Evolutionary conservation across 2,329 filamentous ascomycete genomes (phyloP).

Genomic region (Zasmidium angulare): DNA sequence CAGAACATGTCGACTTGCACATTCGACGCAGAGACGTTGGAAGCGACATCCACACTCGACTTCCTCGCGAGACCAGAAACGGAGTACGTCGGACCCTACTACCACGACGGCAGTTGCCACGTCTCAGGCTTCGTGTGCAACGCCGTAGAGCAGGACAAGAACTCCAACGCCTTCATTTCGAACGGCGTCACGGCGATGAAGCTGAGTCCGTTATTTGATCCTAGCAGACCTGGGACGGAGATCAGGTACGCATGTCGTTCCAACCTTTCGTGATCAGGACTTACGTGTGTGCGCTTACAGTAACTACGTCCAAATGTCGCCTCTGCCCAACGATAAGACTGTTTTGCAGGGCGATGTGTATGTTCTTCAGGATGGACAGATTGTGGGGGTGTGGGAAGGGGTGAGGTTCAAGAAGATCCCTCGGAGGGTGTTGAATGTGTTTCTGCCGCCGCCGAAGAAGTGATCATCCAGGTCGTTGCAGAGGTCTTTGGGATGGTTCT

Average conservation of each 20-base stretch:
- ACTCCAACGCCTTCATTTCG: constrained; percentile 36
- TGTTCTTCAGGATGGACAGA: constrained; percentile 31
- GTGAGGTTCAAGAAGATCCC: constrained; percentile 54
- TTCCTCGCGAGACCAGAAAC: constrained; percentile 27
- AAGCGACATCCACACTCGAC: constrained; percentile 31
- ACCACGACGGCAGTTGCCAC: constrained; percentile 39
- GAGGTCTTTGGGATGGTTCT: no score
- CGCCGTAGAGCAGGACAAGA: constrained; percentile 30
- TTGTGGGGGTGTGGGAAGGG: constrained; percentile 35
- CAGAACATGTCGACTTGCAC: constrained; percentile 30
- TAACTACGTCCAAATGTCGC: constrained; percentile 38
- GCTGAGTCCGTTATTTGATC: constrained; percentile 23
- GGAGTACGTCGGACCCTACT: constrained; percentile 38
- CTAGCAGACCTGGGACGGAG: constrained; percentile 1
- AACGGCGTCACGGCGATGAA: constrained; percentile 38
- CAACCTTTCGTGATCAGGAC: background rate
- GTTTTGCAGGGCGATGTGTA: constrained; percentile 32
- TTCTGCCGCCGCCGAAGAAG: constrained; percentile 59
- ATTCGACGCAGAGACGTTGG: constrained; percentile 23
- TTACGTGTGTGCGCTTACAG: background rate
- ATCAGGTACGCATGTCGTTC: constrained; percentile 19
- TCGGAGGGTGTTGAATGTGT: constrained; percentile 61
- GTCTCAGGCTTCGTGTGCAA: constrained; percentile 42
- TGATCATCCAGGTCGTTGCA: no score
- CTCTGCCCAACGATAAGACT: constrained; percentile 21